Base-by-base conservation (phyloP, 495 filamentous ascomycete genomes). In the Tuber microsphaerosporum region DNA sequence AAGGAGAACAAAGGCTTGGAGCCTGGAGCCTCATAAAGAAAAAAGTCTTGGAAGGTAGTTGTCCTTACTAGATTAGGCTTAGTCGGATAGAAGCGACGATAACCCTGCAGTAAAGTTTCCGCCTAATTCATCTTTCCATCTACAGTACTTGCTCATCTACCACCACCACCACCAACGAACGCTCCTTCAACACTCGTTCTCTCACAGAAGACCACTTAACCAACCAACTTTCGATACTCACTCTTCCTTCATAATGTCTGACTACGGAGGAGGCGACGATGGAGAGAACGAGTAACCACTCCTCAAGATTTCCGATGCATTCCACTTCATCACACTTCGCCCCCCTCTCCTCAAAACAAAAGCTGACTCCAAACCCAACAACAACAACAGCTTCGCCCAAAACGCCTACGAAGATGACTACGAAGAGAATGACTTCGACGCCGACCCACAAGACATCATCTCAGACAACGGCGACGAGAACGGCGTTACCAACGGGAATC, bases 381-480 rank as follows among this genome's bases (percentile, higher is more conserved):
- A 41, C 22, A n/a, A 41, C 9, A 44, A 69, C 45, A 83, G 81
- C 73, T 83, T 79, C 61, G 81, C 81, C 68, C 78, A 81, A n/a
- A 81, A 83, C 46, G 81, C 80, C 48, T 81, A 79, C 48, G 81
- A 89, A 83, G 90, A 94, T 78, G 89, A 91, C 77, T 89, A 89
- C 72, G 91, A 92, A 83, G 86, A 86, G 39, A 90, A 90, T 72
- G 87, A 87, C 75, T 84, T 87, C 65, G 86, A 88, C 69, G 83
- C 81, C 45, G 88, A 88, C 14, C 90, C 87, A 69, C 88, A 87
- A 16, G 88, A 89, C 17, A 87, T 87, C 68, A 85, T 85, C 42
- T 88, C 83, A 0, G 80, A 79, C 41, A 81, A 82, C 37, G 79
- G 78, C 41, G 82, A 81, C 45, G 82, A 79, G 77, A 84, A 85